These are phyloP conservation scores for Ophiostoma triangulosporum DNA, from an alignment of 2,329 filamentous ascomycete species.

Conservation along the genomic window DNA sequence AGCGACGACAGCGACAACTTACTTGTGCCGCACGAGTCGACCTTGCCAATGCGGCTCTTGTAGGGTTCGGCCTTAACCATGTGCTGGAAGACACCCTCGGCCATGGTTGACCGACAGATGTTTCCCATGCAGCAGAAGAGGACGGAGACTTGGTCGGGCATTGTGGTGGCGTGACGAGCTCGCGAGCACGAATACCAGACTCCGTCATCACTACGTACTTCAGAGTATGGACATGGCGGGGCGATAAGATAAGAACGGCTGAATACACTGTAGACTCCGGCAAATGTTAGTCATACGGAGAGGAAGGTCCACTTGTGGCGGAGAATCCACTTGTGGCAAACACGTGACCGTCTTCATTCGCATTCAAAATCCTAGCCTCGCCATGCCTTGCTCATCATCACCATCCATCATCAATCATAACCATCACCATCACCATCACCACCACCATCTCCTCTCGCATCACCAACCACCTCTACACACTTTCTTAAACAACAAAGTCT, in stretches of 20 bases:
- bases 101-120: constrained; percentile 91
- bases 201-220: too few relatives aligned
- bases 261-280: neutral
- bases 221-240: neutral
- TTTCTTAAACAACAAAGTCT: neutral
- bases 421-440: neutral
- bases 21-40: constrained; percentile 79
- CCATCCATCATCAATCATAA: neutral
- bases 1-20: neutral
- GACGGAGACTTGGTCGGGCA: constrained; percentile 43
- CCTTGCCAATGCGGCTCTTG: constrained; percentile 43
- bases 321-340: neutral
- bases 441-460: neutral
- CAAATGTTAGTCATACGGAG: neutral
- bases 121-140: constrained; percentile 96
- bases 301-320: neutral
- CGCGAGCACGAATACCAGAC: neutral
- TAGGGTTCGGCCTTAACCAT: constrained; percentile 49
- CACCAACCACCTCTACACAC: neutral
- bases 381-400: neutral
- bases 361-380: neutral
- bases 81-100: constrained; percentile 79
- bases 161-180: constrained; percentile 6
- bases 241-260: neutral
- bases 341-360: neutral